Evolutionary conservation across 2,329 filamentous ascomycete species (phyloP).

Genomic region (Pseudocercospora vitis): DNA sequence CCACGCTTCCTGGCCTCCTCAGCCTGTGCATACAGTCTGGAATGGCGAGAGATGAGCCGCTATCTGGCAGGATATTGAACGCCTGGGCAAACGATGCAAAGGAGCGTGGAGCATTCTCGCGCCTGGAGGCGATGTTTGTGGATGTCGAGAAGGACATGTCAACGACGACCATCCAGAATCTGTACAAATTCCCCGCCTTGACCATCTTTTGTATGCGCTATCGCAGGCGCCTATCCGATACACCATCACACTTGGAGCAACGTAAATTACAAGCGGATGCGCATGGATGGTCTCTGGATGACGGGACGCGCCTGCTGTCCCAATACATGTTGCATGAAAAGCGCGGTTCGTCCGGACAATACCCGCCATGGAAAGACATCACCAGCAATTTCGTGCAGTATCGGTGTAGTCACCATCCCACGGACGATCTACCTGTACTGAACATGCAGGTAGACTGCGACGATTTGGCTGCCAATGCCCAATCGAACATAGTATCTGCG

Average conservation of each 20-base stretch:
- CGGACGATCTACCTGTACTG: neutral
- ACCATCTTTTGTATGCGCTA: slow-evolving; percentile 17
- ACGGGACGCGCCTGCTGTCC: too few relatives aligned
- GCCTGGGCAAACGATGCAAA: slow-evolving; percentile 26
- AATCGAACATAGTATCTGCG: too few relatives aligned
- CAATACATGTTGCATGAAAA: too few relatives aligned
- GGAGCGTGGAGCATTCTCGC: slow-evolving; percentile 18
- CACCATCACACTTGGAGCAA: neutral
- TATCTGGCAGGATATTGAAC: slow-evolving; percentile 26
- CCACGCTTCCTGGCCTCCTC: slow-evolving; percentile 20
- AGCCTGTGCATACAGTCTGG: slow-evolving; percentile 17
- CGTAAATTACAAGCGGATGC: neutral
- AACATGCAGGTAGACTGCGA: neutral
- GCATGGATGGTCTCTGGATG: slow-evolving; percentile 7
- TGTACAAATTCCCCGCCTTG: slow-evolving; percentile 25
- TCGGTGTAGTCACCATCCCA: neutral
- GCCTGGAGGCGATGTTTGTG: slow-evolving; percentile 25
- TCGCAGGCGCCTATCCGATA: slow-evolving; percentile 3
- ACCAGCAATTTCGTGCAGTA: neutral
- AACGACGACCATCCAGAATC: slow-evolving; percentile 16
- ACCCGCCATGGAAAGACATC: too few relatives aligned
- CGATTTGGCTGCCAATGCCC: too few relatives aligned
- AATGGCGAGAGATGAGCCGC: neutral
- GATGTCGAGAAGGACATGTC: slow-evolving; percentile 17
- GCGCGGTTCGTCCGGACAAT: too few relatives aligned